A percentile compares a stretch with the other conserved stretches of the same genome.
Conservation (phyloP, 2,329 filamentous ascomycete genomes). For the Ceratocystis alfenasii region DNA sequence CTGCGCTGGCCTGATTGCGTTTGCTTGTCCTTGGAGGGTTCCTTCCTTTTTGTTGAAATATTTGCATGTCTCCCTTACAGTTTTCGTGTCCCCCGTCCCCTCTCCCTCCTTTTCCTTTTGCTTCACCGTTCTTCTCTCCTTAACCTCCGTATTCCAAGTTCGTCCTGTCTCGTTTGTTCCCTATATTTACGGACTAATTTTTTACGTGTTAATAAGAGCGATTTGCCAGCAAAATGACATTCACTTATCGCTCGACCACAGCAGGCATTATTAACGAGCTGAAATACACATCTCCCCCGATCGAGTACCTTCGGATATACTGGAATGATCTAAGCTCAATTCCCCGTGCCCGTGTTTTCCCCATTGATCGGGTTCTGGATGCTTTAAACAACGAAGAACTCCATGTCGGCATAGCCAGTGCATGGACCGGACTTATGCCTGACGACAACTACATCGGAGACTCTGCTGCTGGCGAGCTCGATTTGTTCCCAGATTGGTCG, state of each 20-base stretch:
- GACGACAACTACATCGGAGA: constrained; percentile 48
- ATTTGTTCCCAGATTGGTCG: constrained; percentile 52
- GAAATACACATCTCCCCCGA: not conserved
- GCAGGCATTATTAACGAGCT: not conserved
- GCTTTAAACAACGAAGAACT: constrained; percentile 36
- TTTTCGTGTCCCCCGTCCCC: not conserved
- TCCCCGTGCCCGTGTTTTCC: constrained; percentile 54
- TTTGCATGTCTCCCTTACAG: not conserved
- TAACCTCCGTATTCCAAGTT: too few relatives aligned
- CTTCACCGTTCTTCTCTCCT: not conserved
- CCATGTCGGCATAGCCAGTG: constrained; percentile 50
- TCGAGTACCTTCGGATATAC: constrained; percentile 56
- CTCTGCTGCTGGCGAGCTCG: constrained; percentile 51
- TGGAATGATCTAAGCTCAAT: constrained; percentile 71
- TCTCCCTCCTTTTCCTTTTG: not conserved
- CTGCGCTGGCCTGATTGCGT: not conserved
- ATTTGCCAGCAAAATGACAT: not conserved
- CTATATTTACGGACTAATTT: not conserved
- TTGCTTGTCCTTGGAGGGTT: not conserved
- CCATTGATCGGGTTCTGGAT: constrained; percentile 44
- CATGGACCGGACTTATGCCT: constrained; percentile 54
- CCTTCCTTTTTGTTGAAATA: not conserved
- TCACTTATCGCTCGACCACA: not conserved
- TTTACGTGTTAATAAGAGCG: not conserved
- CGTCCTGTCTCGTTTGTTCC: not conserved